Evolutionary conservation across 768 basidiomycete genomes (phyloP).

Genomic region (Candolleomyces aberdarensis): DNA sequence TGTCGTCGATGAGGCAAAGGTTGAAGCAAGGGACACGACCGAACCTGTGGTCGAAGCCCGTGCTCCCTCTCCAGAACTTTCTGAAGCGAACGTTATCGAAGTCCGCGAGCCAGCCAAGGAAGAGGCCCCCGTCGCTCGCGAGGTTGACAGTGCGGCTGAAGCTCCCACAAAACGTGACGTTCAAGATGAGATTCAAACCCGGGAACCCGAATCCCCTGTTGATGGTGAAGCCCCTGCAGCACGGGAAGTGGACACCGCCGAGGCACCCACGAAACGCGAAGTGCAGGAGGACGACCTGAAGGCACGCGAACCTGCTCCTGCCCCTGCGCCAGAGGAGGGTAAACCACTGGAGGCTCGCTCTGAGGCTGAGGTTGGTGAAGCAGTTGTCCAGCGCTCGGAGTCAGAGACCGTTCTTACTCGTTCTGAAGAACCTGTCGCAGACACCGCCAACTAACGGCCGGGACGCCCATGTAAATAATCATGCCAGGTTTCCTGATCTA

Average conservation of each 20-base stretch:
- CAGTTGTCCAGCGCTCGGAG: not conserved
- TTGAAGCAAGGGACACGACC: not conserved
- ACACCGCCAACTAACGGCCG: not conserved
- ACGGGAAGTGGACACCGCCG: not conserved
- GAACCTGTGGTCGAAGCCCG: not conserved
- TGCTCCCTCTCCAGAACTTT: too few species aligned
- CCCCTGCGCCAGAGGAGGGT: not conserved
- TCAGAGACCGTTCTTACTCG: not conserved
- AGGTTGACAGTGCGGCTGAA: not conserved
- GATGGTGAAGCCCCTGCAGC: not conserved
- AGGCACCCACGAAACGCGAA: not conserved
- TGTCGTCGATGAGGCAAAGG: not conserved
- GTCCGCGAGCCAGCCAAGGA: not conserved
- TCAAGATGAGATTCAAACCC: not conserved
- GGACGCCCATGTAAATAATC: not conserved
- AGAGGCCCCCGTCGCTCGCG: not conserved
- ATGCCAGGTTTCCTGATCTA: not conserved
- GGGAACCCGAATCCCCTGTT: not conserved
- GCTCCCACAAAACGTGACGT: not conserved
- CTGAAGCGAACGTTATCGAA: not conserved
- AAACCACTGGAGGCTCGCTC: not conserved
- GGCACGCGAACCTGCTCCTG: not conserved
- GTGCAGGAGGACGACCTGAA: not conserved
- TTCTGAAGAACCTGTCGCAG: not conserved
- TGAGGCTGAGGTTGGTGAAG: not conserved